These are phyloP conservation scores for Yamadazyma olivae DNA, from an alignment of 805 yeast species.

Conservation along the genomic window DNA sequence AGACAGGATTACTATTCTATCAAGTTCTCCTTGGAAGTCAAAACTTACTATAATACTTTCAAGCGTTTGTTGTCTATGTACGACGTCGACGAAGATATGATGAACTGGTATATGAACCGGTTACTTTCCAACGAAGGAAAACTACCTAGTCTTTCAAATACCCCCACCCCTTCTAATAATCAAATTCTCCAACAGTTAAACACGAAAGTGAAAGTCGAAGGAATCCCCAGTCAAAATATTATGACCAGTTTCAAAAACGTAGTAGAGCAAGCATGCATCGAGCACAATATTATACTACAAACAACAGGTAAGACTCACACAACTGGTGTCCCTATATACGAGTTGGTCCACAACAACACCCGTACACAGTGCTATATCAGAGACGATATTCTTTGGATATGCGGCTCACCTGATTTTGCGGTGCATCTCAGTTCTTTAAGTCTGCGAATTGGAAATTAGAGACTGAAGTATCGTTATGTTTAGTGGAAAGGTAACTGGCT, in stretches of 20 bases:
- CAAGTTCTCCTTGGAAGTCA: slow-evolving; percentile 2
- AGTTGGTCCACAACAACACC: slow-evolving; percentile 26
- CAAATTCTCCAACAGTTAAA: slow-evolving; percentile 1
- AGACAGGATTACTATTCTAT: background rate
- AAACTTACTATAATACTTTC: slow-evolving; percentile 3
- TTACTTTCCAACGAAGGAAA: slow-evolving; percentile 2
- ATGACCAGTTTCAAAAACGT: slow-evolving; percentile 44
- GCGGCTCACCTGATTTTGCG: background rate
- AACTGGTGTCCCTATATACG: slow-evolving; percentile 45
- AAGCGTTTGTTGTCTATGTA: background rate
- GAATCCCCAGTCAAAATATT: slow-evolving; percentile 43
- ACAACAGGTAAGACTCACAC: slow-evolving; percentile 24
- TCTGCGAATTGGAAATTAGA: too few species aligned
- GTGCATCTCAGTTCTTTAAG: background rate
- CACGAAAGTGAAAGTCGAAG: slow-evolving; percentile 16
- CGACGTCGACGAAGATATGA: slow-evolving; percentile 1
- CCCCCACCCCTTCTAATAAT: background rate
- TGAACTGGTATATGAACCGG: slow-evolving; percentile 14
- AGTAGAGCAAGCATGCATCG: slow-evolving; percentile 56
- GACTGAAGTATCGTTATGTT: too few species aligned
- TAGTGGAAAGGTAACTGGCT: too few species aligned
- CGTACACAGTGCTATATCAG: slow-evolving; percentile 41
- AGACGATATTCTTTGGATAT: slow-evolving; percentile 63
- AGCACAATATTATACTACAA: slow-evolving; percentile 45
- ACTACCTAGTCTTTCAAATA: slow-evolving; percentile 1